Base-by-base conservation (phyloP, 1,139 yeast species). In the Hyphopichia khmerensis region DNA sequence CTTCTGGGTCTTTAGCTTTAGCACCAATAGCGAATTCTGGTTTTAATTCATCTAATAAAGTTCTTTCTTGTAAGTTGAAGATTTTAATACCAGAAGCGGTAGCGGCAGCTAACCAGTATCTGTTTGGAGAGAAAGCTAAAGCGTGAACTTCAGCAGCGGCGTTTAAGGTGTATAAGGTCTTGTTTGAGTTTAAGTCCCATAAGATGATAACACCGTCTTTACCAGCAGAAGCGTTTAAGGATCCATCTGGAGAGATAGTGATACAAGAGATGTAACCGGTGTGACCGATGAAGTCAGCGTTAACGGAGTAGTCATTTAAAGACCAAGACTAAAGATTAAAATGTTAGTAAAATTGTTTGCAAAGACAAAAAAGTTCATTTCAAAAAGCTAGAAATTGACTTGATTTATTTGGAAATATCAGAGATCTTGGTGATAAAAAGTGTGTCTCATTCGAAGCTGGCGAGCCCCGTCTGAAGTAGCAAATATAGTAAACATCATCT, bases 21-120 rank as follows among this genome's bases (percentile, higher is more conserved):
- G 87, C 84, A 70, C 84, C 82, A 65, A 86, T 83, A 68, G 95
- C 88, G 69, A 89, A 88, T 80, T 93, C 99, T 71, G 98, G 97
- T 81, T 87, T 90, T 79, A 93, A 88, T 82, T 93, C 98, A 71
- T 93, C 99, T 77, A 91, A 90, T 74, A 91, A 82, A 64, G 80
- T 79, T 80, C 96, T 87, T 80, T 88, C 93, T 80, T 90, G 96
- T 74, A 93, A 86, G 85, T 91, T 90, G 89, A 84, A 93, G 83
- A 95, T 87, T 90, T 90, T 91, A 81, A 95, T 89, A 69, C 97
- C 95, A 60, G 96, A 79, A 59, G 96, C 80, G 65, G 99, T 93
- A 69, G 99, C 99, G 79, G 98, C 99, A 73, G 96, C 95, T 75
- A 95, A 88, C 99, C 99, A 93, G 95, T 89, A 95, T 87, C 99